A percentile compares a stretch with the other conserved stretches of the same genome.
These are phyloP conservation scores for Sphagnum tenellum DNA, from an alignment of 225 moss, liverwort and hornwort species.

Conservation along the genomic window DNA sequence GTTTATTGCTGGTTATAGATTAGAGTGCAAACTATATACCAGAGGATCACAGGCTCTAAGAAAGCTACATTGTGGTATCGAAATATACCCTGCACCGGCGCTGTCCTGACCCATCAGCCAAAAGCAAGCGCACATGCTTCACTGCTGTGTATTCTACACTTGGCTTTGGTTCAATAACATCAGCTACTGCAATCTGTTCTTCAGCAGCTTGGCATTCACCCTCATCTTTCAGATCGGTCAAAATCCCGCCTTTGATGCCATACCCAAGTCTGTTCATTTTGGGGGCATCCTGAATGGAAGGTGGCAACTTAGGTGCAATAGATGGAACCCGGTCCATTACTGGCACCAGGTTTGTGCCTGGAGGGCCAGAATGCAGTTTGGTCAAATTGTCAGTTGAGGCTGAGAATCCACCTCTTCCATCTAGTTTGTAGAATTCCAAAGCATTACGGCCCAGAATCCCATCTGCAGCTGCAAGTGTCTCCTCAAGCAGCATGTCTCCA, in stretches of 20 bases:
- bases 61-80: too few species aligned
- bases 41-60: neutral
- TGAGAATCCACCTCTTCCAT: constrained; percentile 48
- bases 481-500: constrained; percentile 68
- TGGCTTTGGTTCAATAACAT: constrained; percentile 1
- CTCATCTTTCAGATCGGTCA: neutral
- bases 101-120: constrained; percentile 54
- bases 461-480: constrained; percentile 58
- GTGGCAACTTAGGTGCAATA: constrained; percentile 38
- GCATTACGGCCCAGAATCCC: constrained; percentile 68
- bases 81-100: constrained; percentile 69
- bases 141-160: constrained; percentile 20
- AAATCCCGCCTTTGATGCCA: neutral
- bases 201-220: constrained; percentile 22
- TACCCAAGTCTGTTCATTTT: constrained; percentile 9
- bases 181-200: constrained; percentile 10
- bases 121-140: constrained; percentile 51
- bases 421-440: constrained; percentile 71
- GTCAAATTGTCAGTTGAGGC: constrained; percentile 52
- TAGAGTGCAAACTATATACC: neutral
- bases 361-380: constrained; percentile 36
- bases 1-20: neutral
- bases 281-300: constrained; percentile 24
- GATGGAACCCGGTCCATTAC: constrained; percentile 27
- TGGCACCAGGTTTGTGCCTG: constrained; percentile 6